A percentile compares a stretch with the other conserved stretches of the same genome.
These are phyloP conservation scores for Pichia inconspicua DNA, from an alignment of 1,139 yeast genomes.

Conservation along the genomic window DNA sequence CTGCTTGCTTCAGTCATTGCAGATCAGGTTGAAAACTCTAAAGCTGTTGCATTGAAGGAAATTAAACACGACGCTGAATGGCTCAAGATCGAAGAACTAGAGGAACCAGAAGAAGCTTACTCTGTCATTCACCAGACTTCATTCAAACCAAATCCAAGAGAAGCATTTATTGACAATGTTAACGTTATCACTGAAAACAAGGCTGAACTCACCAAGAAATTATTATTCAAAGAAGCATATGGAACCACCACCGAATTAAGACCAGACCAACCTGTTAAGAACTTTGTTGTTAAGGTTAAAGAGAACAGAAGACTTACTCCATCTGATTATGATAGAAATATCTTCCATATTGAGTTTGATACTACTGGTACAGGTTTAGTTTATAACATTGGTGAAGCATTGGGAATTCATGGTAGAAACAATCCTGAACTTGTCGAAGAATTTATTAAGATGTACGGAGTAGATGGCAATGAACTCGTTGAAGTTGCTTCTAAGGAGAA, in stretches of 20 bases:
- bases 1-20: slow-evolving; percentile 76
- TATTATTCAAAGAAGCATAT: slow-evolving; percentile 79
- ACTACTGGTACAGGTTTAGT: slow-evolving; percentile 83
- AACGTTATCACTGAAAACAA: slow-evolving; percentile 29
- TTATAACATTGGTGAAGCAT: slow-evolving; percentile 93
- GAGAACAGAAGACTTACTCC: slow-evolving; percentile 95
- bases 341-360: slow-evolving; percentile 95
- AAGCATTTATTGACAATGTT: slow-evolving; percentile 37
- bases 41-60: slow-evolving; percentile 42
- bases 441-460: slow-evolving; percentile 61
- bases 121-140: slow-evolving; percentile 45
- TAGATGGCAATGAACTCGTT: slow-evolving; percentile 60
- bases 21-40: slow-evolving; percentile 49
- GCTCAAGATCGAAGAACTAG: slow-evolving; percentile 29
- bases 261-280: slow-evolving; percentile 85
- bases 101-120: slow-evolving; percentile 22
- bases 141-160: slow-evolving; percentile 52
- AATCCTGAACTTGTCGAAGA: slow-evolving; percentile 53
- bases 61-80: slow-evolving; percentile 36
- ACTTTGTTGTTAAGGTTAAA: slow-evolving; percentile 82
- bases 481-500: slow-evolving; percentile 68
- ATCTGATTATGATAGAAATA: slow-evolving; percentile 79
- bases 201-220: slow-evolving; percentile 57
- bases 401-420: slow-evolving; percentile 92
- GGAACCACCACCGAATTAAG: slow-evolving; percentile 51